A percentile compares a stretch with the other conserved stretches of the same genome.
These are phyloP conservation scores for Bombardia bombarda DNA, from an alignment of 495 filamentous ascomycete species.

Conservation along the genomic window DNA sequence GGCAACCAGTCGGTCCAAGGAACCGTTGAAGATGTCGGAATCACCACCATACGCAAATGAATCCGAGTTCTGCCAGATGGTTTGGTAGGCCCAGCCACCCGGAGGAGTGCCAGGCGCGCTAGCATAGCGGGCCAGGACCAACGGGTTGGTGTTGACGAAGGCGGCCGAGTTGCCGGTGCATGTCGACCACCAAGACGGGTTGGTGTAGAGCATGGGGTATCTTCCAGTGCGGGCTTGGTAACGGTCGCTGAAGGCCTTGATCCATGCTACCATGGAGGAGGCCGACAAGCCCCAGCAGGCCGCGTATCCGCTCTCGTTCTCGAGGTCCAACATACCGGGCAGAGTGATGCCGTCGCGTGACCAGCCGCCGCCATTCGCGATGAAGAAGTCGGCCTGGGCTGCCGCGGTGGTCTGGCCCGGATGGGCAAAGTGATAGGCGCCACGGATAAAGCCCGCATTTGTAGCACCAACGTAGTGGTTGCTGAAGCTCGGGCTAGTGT, in stretches of 20 bases:
- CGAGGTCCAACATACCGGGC: slow-evolving; percentile 61
- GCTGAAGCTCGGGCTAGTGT: slow-evolving; percentile 44
- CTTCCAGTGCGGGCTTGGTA: slow-evolving; percentile 44
- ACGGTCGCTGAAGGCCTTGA: slow-evolving; percentile 49
- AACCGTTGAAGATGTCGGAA: slow-evolving; percentile 44
- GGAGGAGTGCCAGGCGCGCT: slow-evolving; percentile 44
- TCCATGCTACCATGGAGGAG: slow-evolving; percentile 52
- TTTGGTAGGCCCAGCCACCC: slow-evolving; percentile 51
- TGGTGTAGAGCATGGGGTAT: slow-evolving; percentile 55
- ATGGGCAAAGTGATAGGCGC: slow-evolving; percentile 58
- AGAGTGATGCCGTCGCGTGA: slow-evolving; percentile 52
- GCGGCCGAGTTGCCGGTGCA: slow-evolving; percentile 51
- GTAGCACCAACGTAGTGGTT: slow-evolving; percentile 49
- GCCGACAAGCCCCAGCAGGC: slow-evolving; percentile 46
- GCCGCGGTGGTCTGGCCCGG: slow-evolving; percentile 42
- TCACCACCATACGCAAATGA: slow-evolving; percentile 42
- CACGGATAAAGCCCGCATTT: slow-evolving; percentile 49
- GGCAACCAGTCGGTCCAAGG: not conserved
- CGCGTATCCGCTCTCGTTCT: slow-evolving; percentile 38
- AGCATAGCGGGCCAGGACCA: slow-evolving; percentile 50
- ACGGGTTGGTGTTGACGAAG: slow-evolving; percentile 44
- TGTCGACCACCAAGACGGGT: slow-evolving; percentile 52
- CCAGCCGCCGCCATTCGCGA: slow-evolving; percentile 57
- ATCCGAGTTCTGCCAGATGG: slow-evolving; percentile 52
- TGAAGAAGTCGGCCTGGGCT: slow-evolving; percentile 51